These are phyloP conservation scores for Porpolomopsis calyptriformis DNA, from an alignment of 768 basidiomycete species.

Conservation along the genomic window DNA sequence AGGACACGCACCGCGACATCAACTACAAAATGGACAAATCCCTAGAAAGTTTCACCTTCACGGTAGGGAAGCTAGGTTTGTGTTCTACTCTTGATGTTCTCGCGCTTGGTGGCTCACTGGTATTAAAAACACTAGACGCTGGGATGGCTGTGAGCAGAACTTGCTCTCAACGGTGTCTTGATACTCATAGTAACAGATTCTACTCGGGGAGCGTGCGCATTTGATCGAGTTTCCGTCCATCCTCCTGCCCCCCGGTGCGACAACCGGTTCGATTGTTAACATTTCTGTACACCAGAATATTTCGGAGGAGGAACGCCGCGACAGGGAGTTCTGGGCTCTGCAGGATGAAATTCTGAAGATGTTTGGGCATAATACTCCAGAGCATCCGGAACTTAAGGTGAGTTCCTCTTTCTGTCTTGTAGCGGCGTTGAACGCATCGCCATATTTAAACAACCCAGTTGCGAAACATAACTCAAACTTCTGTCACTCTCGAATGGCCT, in stretches of 20 bases:
- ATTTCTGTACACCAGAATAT: conserved; percentile 89
- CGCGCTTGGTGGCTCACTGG: neutral
- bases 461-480: conserved; percentile 93
- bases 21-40: conserved; percentile 21
- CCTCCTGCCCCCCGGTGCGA: conserved; percentile 83
- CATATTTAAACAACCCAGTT: conserved; percentile 44
- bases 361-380: conserved; percentile 61
- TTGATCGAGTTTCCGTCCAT: conserved; percentile 97
- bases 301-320: conserved; percentile 71
- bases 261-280: conserved; percentile 92
- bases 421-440: neutral
- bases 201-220: conserved; percentile 88
- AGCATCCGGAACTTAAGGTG: conserved; percentile 66
- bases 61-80: conserved; percentile 90
- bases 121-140: conserved; percentile 46
- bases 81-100: conserved; percentile 8
- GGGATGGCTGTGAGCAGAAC: conserved; percentile 72
- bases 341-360: conserved; percentile 70
- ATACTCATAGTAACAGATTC: conserved; percentile 42
- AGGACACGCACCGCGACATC: no score
- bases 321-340: conserved; percentile 73
- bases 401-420: conserved; percentile 12
- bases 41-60: conserved; percentile 75
- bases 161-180: neutral
- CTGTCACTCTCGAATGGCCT: conserved; percentile 94